Conservation (phyloP, 768 basidiomycete species). For the Boletus bicolor region DNA sequence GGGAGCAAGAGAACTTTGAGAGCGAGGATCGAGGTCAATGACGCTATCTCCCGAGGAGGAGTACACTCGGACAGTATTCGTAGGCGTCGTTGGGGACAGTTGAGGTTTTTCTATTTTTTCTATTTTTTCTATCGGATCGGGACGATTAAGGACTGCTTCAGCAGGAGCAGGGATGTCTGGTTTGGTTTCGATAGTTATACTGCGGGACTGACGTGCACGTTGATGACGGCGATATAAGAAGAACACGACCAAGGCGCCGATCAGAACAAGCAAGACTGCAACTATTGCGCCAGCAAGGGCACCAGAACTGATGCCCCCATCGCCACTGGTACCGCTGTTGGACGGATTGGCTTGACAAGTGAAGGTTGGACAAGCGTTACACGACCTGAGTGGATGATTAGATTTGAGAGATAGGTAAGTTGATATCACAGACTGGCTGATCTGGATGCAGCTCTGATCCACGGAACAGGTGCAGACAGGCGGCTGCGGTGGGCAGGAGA, state of each 20-base stretch:
- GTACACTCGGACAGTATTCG: conserved; percentile 47
- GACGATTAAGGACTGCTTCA: conserved; percentile 73
- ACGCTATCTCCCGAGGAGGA: conserved; percentile 46
- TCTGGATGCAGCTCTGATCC: conserved; percentile 57
- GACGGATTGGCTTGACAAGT: conserved; percentile 43
- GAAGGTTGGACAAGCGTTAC: conserved; percentile 50
- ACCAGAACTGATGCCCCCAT: conserved; percentile 55
- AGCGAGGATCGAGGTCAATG: conserved; percentile 59
- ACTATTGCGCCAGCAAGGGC: conserved; percentile 74
- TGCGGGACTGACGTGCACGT: conserved; percentile 38
- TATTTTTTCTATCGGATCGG: conserved; percentile 77
- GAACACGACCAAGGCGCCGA: conserved; percentile 47
- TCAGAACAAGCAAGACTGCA: conserved; percentile 59
- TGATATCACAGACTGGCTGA: conserved; percentile 47
- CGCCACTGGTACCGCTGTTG: conserved; percentile 25
- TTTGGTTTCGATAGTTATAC: conserved; percentile 39
- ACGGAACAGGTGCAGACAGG: conserved; percentile 52
- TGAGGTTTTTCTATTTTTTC: conserved; percentile 69
- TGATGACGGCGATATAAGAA: conserved; percentile 63
- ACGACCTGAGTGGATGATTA: conserved; percentile 43
- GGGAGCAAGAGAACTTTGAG: conserved; percentile 31
- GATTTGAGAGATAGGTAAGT: background rate
- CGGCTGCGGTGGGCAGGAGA: conserved; percentile 47
- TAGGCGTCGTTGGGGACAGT: conserved; percentile 7
- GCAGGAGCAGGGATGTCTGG: conserved; percentile 70